These are phyloP conservation scores for Fremontodendron californicum DNA, from an alignment of 345 rosid species.

Conservation along the genomic window DNA sequence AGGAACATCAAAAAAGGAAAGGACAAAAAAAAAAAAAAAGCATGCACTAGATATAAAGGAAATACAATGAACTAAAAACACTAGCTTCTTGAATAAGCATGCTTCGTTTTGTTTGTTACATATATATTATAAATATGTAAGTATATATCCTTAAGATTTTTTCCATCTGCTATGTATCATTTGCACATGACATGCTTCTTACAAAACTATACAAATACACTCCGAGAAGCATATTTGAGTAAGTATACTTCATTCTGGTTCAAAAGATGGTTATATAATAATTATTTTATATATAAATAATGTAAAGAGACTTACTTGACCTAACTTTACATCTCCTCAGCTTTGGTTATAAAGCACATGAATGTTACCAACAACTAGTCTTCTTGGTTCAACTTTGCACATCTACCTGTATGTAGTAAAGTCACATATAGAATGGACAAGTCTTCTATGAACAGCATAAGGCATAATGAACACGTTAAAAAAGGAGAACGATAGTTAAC, in stretches of 20 bases:
- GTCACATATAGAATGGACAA: conserved; percentile 36
- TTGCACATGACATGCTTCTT: neutral
- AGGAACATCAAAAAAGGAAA: neutral
- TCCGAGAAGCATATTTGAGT: neutral
- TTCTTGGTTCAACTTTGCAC: conserved; percentile 42
- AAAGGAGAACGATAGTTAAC: neutral
- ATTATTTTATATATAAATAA: neutral
- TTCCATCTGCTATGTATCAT: neutral
- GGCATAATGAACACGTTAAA: conserved; percentile 6
- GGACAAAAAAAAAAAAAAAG: neutral
- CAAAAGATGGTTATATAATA: neutral
- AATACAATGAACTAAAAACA: neutral
- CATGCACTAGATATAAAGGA: neutral
- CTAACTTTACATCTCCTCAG: conserved; percentile 75
- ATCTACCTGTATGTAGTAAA: conserved; percentile 46
- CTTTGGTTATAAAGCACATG: conserved; percentile 66
- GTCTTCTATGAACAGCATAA: conserved; percentile 4
- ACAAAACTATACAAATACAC: neutral
- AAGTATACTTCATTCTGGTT: neutral
- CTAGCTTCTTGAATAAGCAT: neutral
- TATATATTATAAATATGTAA: neutral
- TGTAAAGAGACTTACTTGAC: conserved; percentile 57
- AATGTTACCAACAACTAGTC: conserved; percentile 63
- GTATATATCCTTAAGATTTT: neutral
- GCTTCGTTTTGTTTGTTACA: neutral